These are phyloP conservation scores for Trifolium fragiferum DNA, from an alignment of 306 rosid genomes.

Conservation along the genomic window DNA sequence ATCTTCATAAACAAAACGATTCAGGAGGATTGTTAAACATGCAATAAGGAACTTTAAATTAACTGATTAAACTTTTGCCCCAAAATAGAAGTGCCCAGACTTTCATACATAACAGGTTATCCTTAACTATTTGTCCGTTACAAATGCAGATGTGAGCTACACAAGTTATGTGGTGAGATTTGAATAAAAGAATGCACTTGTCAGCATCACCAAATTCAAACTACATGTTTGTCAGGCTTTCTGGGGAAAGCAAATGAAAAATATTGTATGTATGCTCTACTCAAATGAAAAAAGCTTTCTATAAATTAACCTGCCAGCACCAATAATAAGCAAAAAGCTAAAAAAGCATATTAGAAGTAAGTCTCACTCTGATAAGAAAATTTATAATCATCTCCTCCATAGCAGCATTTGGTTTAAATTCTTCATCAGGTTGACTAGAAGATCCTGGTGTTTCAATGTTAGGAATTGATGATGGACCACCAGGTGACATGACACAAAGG, in stretches of 20 bases:
- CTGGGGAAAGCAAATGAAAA: background rate
- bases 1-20: background rate
- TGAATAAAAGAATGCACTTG: conserved; percentile 17
- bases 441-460: conserved; percentile 96
- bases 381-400: conserved; percentile 99
- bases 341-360: conserved; percentile 37
- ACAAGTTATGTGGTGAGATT: conserved; percentile 20
- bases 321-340: conserved; percentile 29
- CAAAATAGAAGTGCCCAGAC: conserved; percentile 30
- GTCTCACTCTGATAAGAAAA: conserved; percentile 90
- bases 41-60: conserved; percentile 22
- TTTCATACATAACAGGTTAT: conserved; percentile 33
- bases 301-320: conserved; percentile 30
- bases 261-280: conserved; percentile 24
- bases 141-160: background rate
- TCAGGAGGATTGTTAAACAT: conserved; percentile 11
- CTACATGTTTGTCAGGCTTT: background rate
- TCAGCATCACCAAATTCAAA: conserved; percentile 32
- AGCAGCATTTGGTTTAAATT: conserved; percentile 99
- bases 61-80: conserved; percentile 22
- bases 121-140: conserved; percentile 14
- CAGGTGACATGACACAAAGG: conserved; percentile 92
- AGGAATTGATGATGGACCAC: conserved; percentile 92
- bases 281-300: conserved; percentile 15
- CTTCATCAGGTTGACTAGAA: conserved; percentile 93